Conservation (phyloP, 139 green algal species). For the Chlorella sp. region DNA sequence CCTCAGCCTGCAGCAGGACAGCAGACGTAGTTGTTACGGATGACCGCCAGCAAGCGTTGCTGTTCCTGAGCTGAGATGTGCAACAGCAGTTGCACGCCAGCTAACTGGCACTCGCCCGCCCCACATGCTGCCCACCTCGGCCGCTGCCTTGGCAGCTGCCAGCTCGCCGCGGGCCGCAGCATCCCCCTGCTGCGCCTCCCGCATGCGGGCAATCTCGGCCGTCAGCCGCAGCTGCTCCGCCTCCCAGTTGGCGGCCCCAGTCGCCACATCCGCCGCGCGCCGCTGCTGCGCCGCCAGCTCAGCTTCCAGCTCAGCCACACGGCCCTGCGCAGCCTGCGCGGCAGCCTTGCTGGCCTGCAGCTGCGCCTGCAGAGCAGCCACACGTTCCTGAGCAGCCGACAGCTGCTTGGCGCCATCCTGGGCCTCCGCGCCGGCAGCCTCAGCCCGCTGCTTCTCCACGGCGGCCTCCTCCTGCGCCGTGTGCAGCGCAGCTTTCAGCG, state of each 20-base stretch:
- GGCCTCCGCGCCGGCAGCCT: background rate
- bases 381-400: background rate
- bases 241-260: conserved; percentile 8
- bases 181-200: background rate
- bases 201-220: background rate
- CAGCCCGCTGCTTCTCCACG: background rate
- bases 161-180: conserved; percentile 4
- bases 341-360: background rate
- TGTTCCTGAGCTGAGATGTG: no score
- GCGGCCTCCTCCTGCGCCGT: background rate
- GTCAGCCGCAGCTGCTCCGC: background rate
- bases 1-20: no score
- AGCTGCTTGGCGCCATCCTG: no score
- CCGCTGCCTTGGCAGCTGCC: conserved; percentile 1
- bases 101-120: no score
- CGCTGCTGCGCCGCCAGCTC: no score
- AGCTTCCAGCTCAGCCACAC: background rate
- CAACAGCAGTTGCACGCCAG: no score
- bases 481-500: background rate
- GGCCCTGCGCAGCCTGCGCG: background rate
- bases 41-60: no score
- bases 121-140: no score
- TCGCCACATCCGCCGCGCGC: no score
- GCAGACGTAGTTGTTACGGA: no score
- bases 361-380: background rate